A percentile compares a stretch with the other conserved stretches of the same genome.
These are phyloP conservation scores for Termitomyces sp. DNA, from an alignment of 768 basidiomycete genomes.

Conservation along the genomic window DNA sequence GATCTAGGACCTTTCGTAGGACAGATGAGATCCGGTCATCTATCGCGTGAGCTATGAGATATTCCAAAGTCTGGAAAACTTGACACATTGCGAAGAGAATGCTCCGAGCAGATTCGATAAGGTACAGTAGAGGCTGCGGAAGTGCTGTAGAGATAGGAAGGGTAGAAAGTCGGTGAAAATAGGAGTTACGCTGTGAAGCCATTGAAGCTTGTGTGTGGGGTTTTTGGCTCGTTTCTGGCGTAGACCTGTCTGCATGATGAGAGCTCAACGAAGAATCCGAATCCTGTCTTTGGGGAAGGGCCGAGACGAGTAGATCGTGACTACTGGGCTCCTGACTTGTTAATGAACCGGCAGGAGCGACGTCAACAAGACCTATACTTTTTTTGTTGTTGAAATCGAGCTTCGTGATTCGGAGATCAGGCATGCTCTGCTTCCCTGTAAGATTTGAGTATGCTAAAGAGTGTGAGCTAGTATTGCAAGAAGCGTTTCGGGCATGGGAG, in stretches of 20 bases:
- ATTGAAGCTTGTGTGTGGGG: conserved; percentile 46
- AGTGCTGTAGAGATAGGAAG: conserved; percentile 68
- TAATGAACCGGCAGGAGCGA: conserved; percentile 7
- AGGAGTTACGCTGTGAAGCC: conserved; percentile 83
- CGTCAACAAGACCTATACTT: conserved; percentile 24
- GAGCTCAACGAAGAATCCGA: conserved; percentile 39
- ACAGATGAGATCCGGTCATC: conserved; percentile 82
- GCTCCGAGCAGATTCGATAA: conserved; percentile 88
- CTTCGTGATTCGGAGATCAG: conserved; percentile 68
- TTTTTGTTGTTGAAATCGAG: conserved; percentile 32
- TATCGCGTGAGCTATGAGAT: conserved; percentile 80
- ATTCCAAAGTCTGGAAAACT: conserved; percentile 84
- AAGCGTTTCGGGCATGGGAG: conserved; percentile 51
- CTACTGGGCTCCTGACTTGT: conserved; percentile 13
- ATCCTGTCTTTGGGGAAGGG: conserved; percentile 45
- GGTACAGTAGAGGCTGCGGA: conserved; percentile 62
- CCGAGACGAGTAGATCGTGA: conserved; percentile 36
- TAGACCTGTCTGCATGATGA: conserved; percentile 22
- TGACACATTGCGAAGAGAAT: conserved; percentile 92
- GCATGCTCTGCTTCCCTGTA: conserved; percentile 77
- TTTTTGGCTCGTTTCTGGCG: conserved; percentile 23
- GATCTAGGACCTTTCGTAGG: conserved; percentile 81
- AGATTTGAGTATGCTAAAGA: conserved; percentile 37
- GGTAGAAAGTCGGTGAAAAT: conserved; percentile 90
- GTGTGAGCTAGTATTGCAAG: conserved; percentile 41